phyloP scores from a whole-genome alignment of 148 eudicot genomes.

The Camellia lanceoleosa region DNA sequence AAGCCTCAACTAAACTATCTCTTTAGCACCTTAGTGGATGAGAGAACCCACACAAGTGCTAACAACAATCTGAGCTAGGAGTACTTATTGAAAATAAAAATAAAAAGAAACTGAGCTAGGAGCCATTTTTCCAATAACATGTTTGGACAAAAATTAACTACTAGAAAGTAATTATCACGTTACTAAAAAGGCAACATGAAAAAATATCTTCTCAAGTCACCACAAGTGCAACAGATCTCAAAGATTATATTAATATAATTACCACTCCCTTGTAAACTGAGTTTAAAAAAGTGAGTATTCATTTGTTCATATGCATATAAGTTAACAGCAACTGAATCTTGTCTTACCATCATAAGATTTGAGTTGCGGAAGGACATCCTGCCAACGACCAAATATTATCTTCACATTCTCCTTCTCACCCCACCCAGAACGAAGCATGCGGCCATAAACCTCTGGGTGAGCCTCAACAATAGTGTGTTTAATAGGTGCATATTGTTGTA shows the following conservation, averaged over 20 bases:
- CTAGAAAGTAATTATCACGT: not conserved
- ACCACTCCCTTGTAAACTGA: not conserved
- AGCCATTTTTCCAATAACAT: not conserved
- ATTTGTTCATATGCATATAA: conserved; percentile 8
- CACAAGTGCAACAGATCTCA: not conserved
- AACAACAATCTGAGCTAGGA: not conserved
- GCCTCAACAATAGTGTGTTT: conserved; percentile 86
- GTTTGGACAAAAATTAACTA: not conserved
- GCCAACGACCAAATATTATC: conserved; percentile 90
- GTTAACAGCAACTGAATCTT: conserved; percentile 8
- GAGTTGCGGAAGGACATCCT: conserved; percentile 80
- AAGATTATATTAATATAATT: too few relatives aligned
- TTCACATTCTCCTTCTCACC: conserved; percentile 85
- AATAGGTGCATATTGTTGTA: conserved; percentile 65
- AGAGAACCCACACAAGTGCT: not conserved
- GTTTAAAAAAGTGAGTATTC: not conserved
- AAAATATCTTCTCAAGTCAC: not conserved
- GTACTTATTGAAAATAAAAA: too few relatives aligned
- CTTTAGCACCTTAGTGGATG: not conserved
- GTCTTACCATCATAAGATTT: conserved; percentile 75
- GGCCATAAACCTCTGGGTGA: conserved; percentile 79
- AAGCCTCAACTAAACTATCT: not conserved
- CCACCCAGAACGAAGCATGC: conserved; percentile 83
- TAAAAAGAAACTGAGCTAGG: not conserved
- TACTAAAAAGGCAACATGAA: not conserved